phyloP scores from a whole-genome alignment of 345 rosid genomes.

The Clarkia xantiana region DNA sequence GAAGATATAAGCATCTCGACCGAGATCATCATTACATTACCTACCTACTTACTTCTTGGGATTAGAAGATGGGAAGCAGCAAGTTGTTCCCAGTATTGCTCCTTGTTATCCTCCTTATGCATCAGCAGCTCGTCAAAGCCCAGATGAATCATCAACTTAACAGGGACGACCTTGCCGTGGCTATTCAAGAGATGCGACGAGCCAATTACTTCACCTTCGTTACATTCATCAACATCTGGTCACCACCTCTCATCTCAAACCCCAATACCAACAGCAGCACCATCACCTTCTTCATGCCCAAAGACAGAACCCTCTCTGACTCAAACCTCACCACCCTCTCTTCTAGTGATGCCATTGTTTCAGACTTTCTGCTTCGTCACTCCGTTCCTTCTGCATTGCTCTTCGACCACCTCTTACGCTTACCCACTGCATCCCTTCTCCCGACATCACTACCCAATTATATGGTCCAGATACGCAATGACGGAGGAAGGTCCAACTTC shows the following conservation, averaged over 20 bases:
- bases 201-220: slow-evolving; percentile 64
- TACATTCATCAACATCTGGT: slow-evolving; percentile 55
- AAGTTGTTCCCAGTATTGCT: too few species aligned
- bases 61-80: too few species aligned
- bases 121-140: too few species aligned
- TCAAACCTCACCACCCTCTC: slow-evolving; percentile 15
- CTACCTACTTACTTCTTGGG: too few species aligned
- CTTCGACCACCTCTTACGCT: slow-evolving; percentile 48
- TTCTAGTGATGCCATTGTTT: too few species aligned
- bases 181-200: slow-evolving; percentile 54
- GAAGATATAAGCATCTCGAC: too few species aligned
- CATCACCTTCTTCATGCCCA: slow-evolving; percentile 72
- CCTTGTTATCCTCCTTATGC: too few species aligned
- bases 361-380: slow-evolving; percentile 56
- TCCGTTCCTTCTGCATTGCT: slow-evolving; percentile 57
- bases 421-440: slow-evolving; percentile 48
- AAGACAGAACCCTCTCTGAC: slow-evolving; percentile 34
- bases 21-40: too few species aligned
- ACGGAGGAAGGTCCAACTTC: slow-evolving; percentile 29
- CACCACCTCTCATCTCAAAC: slow-evolving; percentile 16
- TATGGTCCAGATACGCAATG: slow-evolving; percentile 30
- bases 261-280: too few species aligned
- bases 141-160: too few species aligned
- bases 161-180: slow-evolving; percentile 22
- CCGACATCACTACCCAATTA: slow-evolving; percentile 38